Conservation (phyloP, 805 yeast genomes). For the Yamadazyma insecticola region DNA sequence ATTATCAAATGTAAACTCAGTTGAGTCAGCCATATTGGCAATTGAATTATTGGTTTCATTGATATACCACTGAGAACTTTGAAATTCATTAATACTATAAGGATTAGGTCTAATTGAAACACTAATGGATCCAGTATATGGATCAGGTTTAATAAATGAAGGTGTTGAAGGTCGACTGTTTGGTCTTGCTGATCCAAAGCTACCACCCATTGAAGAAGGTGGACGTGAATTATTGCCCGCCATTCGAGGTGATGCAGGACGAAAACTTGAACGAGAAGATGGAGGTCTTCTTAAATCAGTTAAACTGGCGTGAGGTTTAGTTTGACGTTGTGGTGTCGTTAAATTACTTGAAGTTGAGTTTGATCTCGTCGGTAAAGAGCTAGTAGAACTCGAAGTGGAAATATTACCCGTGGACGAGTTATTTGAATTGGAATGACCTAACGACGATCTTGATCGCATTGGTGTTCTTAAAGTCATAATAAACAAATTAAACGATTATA, state of each 20-base stretch:
- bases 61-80: slow-evolving; percentile 41
- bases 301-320: slow-evolving; percentile 13
- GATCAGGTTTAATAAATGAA: slow-evolving; percentile 24
- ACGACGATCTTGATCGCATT: slow-evolving; percentile 22
- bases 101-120: slow-evolving; percentile 83
- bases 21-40: slow-evolving; percentile 51
- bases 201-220: slow-evolving; percentile 29
- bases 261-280: slow-evolving; percentile 19
- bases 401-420: slow-evolving; percentile 1
- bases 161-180: slow-evolving; percentile 35
- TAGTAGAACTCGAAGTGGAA: slow-evolving; percentile 5
- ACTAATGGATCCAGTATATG: slow-evolving; percentile 66
- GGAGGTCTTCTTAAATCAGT: slow-evolving; percentile 20
- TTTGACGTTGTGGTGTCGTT: slow-evolving; percentile 11
- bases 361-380: slow-evolving; percentile 8
- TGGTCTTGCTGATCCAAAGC: no score
- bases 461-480: slow-evolving; percentile 18
- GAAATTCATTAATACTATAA: slow-evolving; percentile 28
- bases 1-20: slow-evolving; percentile 66
- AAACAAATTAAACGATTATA: no score
- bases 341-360: no score
- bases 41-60: slow-evolving; percentile 37
- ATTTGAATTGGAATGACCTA: slow-evolving; percentile 10
- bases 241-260: slow-evolving; percentile 7
- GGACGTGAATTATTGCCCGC: slow-evolving; percentile 22